Percentiles rank a stretch among this genome's conserved stretches.
Evolutionary conservation across 2,329 filamentous ascomycete genomes (phyloP).

Genomic region (Lasiodiplodia hormozganensis): DNA sequence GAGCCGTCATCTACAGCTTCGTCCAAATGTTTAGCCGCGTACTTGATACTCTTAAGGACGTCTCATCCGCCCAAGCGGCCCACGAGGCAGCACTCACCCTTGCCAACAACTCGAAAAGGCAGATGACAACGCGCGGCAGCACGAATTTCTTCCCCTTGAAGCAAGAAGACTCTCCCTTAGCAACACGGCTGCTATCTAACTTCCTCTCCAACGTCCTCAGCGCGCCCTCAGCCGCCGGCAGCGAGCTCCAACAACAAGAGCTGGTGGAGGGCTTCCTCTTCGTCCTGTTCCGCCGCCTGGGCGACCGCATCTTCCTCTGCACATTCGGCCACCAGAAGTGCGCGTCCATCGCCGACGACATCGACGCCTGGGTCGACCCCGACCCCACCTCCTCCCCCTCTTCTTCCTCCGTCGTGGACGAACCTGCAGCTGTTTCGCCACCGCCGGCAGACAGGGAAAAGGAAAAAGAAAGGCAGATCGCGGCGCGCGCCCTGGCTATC

Average conservation of each 20-base stretch:
- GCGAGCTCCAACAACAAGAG: constrained; percentile 43
- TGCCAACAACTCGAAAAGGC: neutral
- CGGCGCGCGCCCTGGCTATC: constrained; percentile 35
- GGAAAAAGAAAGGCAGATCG: constrained; percentile 22
- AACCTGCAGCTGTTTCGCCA: too few species aligned
- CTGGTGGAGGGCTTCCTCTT: constrained; percentile 55
- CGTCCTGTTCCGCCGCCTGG: constrained; percentile 48
- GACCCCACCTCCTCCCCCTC: neutral
- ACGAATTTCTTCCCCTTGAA: neutral
- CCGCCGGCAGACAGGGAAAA: too few species aligned
- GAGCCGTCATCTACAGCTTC: constrained; percentile 41
- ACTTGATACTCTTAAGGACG: constrained; percentile 41
- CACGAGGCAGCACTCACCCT: neutral
- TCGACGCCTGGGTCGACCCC: constrained; percentile 32
- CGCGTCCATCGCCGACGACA: constrained; percentile 39
- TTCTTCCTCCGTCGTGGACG: too few species aligned
- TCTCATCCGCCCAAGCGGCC: constrained; percentile 33
- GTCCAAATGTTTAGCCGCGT: constrained; percentile 48
- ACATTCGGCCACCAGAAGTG: constrained; percentile 46
- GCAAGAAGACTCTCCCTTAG: neutral
- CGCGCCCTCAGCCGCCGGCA: constrained; percentile 41
- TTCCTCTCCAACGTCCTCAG: constrained; percentile 47
- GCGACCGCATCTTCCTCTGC: constrained; percentile 47
- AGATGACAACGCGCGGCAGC: constrained; percentile 21
- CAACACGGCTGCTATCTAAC: constrained; percentile 27